phyloP scores from a whole-genome alignment of 352 stramenopile genomes.

The Phytopythium ostracodes region DNA sequence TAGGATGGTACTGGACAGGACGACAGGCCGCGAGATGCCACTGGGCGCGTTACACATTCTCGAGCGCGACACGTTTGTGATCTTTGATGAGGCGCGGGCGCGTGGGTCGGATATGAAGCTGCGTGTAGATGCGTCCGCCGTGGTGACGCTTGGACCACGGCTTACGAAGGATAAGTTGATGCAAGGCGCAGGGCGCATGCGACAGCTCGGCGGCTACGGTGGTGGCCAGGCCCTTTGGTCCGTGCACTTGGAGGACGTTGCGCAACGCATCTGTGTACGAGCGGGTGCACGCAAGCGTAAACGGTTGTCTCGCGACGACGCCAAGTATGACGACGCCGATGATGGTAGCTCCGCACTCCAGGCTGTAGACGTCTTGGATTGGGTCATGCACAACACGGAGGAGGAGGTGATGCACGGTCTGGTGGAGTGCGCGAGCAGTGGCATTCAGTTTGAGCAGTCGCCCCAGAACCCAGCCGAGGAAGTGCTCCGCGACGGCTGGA shows the following conservation, averaged over 20 bases:
- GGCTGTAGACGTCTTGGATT: conserved; percentile 76
- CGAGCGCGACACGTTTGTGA: conserved; percentile 85
- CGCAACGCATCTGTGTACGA: conserved; percentile 47
- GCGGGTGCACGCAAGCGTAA: no score
- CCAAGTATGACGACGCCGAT: no score
- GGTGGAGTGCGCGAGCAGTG: conserved; percentile 76
- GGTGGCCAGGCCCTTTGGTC: conserved; percentile 64
- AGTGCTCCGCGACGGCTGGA: conserved; percentile 47
- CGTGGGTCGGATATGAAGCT: conserved; percentile 90
- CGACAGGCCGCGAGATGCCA: conserved; percentile 28
- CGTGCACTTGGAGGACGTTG: conserved; percentile 64
- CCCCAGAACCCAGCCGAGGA: conserved; percentile 17
- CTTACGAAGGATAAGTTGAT: conserved; percentile 92
- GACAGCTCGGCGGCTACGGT: conserved; percentile 49
- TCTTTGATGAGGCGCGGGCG: conserved; percentile 90
- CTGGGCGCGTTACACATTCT: conserved; percentile 65
- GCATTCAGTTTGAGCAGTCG: conserved; percentile 57
- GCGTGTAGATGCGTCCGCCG: conserved; percentile 44
- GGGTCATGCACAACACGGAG: conserved; percentile 86
- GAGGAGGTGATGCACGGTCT: conserved; percentile 53
- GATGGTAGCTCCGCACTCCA: no score
- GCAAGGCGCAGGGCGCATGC: conserved; percentile 88
- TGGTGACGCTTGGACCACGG: conserved; percentile 82
- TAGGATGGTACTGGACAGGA: conserved; percentile 81
- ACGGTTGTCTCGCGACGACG: no score